These are phyloP conservation scores for Metarhizium rileyi DNA, from an alignment of 2,329 filamentous ascomycete species.

Conservation along the genomic window DNA sequence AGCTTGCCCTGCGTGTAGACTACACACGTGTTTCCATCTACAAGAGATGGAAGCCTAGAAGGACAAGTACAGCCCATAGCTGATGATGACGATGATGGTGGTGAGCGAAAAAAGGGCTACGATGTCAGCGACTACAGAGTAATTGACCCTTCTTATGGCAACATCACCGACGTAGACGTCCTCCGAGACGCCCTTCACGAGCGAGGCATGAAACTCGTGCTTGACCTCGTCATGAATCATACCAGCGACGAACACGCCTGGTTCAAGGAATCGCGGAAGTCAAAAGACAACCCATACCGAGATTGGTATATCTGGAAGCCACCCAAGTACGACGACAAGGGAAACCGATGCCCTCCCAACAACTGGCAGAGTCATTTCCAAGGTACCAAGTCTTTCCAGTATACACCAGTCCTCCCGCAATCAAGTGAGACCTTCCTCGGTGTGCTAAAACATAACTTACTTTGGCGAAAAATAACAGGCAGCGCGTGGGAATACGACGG, in stretches of 20 bases:
- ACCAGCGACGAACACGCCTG: slow-evolving; percentile 48
- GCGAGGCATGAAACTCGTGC: slow-evolving; percentile 57
- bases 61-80: not conserved
- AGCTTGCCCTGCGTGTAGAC: slow-evolving; percentile 4
- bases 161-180: slow-evolving; percentile 54
- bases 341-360: slow-evolving; percentile 50
- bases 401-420: not conserved
- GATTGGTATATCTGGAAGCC: slow-evolving; percentile 59
- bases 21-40: not conserved
- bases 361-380: slow-evolving; percentile 40
- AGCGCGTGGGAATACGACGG: slow-evolving; percentile 41
- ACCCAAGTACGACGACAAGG: slow-evolving; percentile 44
- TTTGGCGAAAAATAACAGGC: slow-evolving; percentile 1
- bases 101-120: slow-evolving; percentile 45
- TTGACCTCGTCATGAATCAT: slow-evolving; percentile 68
- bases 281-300: slow-evolving; percentile 42
- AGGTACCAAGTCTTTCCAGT: slow-evolving; percentile 12
- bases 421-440: no score
- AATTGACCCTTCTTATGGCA: slow-evolving; percentile 58
- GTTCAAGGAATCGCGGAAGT: slow-evolving; percentile 46
- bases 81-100: not conserved
- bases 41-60: no score
- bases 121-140: slow-evolving; percentile 60
- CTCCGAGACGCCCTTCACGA: slow-evolving; percentile 52
- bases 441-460: not conserved